These are phyloP conservation scores for Dentipellis fragilis DNA, from an alignment of 768 basidiomycete genomes.

Conservation along the genomic window DNA sequence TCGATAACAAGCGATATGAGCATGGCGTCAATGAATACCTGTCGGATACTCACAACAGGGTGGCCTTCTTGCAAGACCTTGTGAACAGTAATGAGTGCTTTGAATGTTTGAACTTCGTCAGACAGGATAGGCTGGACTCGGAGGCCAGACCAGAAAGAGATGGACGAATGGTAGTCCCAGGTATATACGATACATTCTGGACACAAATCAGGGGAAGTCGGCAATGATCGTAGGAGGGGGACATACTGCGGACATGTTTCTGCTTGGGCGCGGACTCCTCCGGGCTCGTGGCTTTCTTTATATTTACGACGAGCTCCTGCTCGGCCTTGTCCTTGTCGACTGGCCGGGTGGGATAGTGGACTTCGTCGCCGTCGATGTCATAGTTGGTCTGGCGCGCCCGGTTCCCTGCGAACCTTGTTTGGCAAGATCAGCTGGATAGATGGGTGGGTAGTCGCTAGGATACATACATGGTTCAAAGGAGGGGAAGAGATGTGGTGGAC, in stretches of 20 bases:
- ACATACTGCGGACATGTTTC: constrained; percentile 96
- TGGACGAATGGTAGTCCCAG: constrained; percentile 97
- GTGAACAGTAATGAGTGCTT: constrained; percentile 94
- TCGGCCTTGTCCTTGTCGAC: constrained; percentile 99
- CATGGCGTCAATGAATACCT: neutral
- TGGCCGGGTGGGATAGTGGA: constrained; percentile 92
- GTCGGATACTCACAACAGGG: constrained; percentile 54
- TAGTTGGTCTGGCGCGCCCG: constrained; percentile 27
- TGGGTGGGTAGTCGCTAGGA: constrained; percentile 3
- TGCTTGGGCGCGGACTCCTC: constrained; percentile 98
- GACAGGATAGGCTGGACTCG: constrained; percentile 94
- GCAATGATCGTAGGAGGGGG: neutral
- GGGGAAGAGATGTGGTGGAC: neutral
- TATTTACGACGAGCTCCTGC: constrained; percentile 84
- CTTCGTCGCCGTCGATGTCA: constrained; percentile 69
- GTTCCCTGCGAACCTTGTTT: constrained; percentile 23
- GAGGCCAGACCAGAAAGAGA: constrained; percentile 96
- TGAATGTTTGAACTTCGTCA: constrained; percentile 98
- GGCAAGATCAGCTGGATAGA: neutral
- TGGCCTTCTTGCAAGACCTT: constrained; percentile 98
- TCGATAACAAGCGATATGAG: constrained; percentile 9
- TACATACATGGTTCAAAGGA: constrained; percentile 6
- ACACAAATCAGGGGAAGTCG: neutral
- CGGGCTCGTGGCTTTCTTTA: constrained; percentile 95
- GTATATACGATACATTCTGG: constrained; percentile 97